These are phyloP conservation scores for Cordia subcordata DNA, from an alignment of 257 asterid genomes.

Conservation along the genomic window DNA sequence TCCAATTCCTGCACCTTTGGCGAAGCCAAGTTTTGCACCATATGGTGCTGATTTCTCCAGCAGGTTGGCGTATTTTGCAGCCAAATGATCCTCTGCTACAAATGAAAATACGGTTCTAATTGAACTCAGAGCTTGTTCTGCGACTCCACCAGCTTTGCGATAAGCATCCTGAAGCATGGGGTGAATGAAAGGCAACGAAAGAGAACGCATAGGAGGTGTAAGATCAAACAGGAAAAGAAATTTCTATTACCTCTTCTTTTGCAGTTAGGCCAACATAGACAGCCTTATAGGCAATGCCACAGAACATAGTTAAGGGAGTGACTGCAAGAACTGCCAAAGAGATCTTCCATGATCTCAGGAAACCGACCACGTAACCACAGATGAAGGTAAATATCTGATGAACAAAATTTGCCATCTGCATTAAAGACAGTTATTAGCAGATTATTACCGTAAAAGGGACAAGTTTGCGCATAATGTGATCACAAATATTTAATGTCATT, in stretches of 20 bases:
- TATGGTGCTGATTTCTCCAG: slow-evolving; percentile 49
- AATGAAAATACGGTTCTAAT: slow-evolving; percentile 75
- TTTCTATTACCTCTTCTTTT: slow-evolving; percentile 62
- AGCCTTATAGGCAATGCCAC: slow-evolving; percentile 81
- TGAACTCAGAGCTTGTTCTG: slow-evolving; percentile 79
- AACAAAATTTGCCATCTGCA: slow-evolving; percentile 83
- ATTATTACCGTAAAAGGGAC: background rate
- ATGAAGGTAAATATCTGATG: slow-evolving; percentile 80
- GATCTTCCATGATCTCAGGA: slow-evolving; percentile 59
- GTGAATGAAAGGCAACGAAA: slow-evolving; percentile 1
- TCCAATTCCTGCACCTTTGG: slow-evolving; percentile 81
- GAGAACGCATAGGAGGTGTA: slow-evolving; percentile 4
- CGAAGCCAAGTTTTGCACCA: slow-evolving; percentile 72
- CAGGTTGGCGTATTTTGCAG: slow-evolving; percentile 42
- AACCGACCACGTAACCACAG: slow-evolving; percentile 67
- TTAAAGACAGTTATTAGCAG: slow-evolving; percentile 2
- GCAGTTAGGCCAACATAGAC: slow-evolving; percentile 70
- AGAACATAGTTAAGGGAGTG: slow-evolving; percentile 76
- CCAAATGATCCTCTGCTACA: slow-evolving; percentile 72
- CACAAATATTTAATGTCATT: background rate
- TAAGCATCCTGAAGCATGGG: slow-evolving; percentile 57
- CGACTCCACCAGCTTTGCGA: slow-evolving; percentile 66
- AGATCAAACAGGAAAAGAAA: background rate
- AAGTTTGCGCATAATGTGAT: background rate
- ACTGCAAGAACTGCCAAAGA: slow-evolving; percentile 77